Evolutionary conservation across 2,329 filamentous ascomycete species (phyloP).

Genomic region (Pseudogymnoascus sp.): DNA sequence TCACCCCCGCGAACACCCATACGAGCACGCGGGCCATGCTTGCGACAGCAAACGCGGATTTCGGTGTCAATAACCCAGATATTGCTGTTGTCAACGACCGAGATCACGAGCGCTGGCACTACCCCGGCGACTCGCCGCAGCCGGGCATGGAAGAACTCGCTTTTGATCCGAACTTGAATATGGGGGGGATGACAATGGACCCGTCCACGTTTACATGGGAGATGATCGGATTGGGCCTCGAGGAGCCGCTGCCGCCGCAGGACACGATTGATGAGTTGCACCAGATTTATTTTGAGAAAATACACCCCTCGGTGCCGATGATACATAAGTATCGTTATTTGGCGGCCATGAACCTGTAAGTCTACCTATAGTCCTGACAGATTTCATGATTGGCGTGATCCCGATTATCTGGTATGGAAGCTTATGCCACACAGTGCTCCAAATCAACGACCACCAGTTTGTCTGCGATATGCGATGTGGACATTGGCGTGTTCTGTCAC

Average conservation of each 20-base stretch:
- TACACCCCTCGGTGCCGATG: conserved; percentile 79
- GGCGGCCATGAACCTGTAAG: conserved; percentile 75
- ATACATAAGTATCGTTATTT: conserved; percentile 84
- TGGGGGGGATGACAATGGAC: conserved; percentile 42
- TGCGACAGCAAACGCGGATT: conserved; percentile 24
- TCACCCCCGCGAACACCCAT: conserved; percentile 11
- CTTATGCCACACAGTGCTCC: conserved; percentile 49
- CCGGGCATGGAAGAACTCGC: conserved; percentile 50
- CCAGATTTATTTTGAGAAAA: conserved; percentile 71
- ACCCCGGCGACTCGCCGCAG: conserved; percentile 46
- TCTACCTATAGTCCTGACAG: not conserved
- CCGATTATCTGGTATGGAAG: not conserved
- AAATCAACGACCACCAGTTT: conserved; percentile 76
- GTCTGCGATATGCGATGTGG: conserved; percentile 92
- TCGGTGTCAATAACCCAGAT: conserved; percentile 39
- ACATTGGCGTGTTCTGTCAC: conserved; percentile 78
- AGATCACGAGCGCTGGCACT: conserved; percentile 49
- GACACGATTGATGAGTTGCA: conserved; percentile 77
- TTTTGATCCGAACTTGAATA: conserved; percentile 41
- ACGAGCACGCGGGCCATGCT: conserved; percentile 1
- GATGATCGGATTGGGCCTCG: conserved; percentile 61
- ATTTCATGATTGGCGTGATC: not conserved
- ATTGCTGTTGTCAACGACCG: conserved; percentile 41
- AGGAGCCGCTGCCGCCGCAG: conserved; percentile 60
- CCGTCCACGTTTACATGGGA: conserved; percentile 68